Base-by-base conservation (phyloP, 345 rosid species). In the Dipteronia dyeriana region DNA sequence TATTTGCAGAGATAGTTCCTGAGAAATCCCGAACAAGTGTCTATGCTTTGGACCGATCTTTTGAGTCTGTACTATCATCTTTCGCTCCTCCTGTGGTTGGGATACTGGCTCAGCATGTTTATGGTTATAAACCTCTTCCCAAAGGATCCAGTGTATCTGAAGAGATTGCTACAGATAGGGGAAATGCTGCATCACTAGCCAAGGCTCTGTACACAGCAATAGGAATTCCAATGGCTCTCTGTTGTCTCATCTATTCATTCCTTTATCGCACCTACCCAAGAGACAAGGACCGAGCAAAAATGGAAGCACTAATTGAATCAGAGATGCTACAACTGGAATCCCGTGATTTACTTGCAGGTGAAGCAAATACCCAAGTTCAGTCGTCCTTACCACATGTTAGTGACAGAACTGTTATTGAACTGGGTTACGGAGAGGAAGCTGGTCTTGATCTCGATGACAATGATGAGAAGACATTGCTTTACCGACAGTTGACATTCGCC, bases 41-140 rank as follows among this genome's bases (percentile, higher is more conserved):
- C 25, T 93, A 91, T 75, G 97, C 98, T 0, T 54, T 93, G 85
- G 98, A 91, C 76, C 76, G 89, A 57, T 93, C 95, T 3, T 89
- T 95, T 53, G 97, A 93, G 84, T 88, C 98, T 5, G 66, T 93
- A 45, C 86, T 93, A 38, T 85, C 98, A 66, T 93, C 94, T 6
- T 95, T 95, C 73, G 95, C 98, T 75, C 98, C 97, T 51, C 98
- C 97, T 11, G 29, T 88, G 12, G 95, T 93, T 45, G 97, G 98
- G 70, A 84, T 95, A 66, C 74, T 95, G 62, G 97, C 97, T 12
- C 97, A 91, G 70, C 90, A 86, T 84, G 90, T 89, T 11, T 95
- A 90, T 39, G 97, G 98, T 16, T 93, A 90, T 75, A 92, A 85
- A 77, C 97, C 93, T 16, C 53, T 85, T 68, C 91, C 90, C 9